Evolutionary conservation across 495 filamentous ascomycete genomes (phyloP), one percentile per base, ranked within the genome.

Genomic region (Thermochaetoides thermophila): DNA sequence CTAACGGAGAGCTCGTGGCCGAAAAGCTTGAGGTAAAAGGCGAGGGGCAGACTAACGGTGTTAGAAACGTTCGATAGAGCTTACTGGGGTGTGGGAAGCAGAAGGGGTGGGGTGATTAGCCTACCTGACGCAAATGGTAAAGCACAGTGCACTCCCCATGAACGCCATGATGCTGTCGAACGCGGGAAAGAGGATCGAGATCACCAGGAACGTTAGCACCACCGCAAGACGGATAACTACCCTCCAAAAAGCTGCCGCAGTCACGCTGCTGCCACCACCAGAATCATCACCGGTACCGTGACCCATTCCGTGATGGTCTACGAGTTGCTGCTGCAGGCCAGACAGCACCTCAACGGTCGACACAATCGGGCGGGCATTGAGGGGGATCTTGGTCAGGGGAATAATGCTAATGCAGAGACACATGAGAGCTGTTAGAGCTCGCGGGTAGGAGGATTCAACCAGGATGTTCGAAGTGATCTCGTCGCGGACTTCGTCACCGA

Each of bases 141-240:
- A 94, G 50, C 86, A 92, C 33, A 93, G 65, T n/a, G 82, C 78
- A 18, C 74, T 78, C 2, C 89, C 89, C 61, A 95, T 71, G 37
- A 97, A 77, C 19, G 81, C 79, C 85, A 95, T 94, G 46, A 97
- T 86, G 34, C 74, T 71, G 49, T 97, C 89, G 46, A 96, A 97
- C 0, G 69, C 68, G 10, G 89, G 89, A 47, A 92, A 82, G 5
- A 87, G 48, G 27, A 96, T 78, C 8, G 85, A 70, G n/a, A 65
- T 67, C 10, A 32, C 41, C 27, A 65, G 37, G 24, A 64, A 61
- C 5, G 52, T 32, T 4, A 62, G 14, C n/a, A 66, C 37, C 7
- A 56, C 55, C 12, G 50, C 30, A 1, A 87, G 46, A 20, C 84
- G 68, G 19, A 93, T 62, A n/a, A n/a, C n/a, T n/a, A n/a, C n/a